Evolutionary conservation across 768 basidiomycete species (phyloP).

Genomic region (Boletus reticuloceps): DNA sequence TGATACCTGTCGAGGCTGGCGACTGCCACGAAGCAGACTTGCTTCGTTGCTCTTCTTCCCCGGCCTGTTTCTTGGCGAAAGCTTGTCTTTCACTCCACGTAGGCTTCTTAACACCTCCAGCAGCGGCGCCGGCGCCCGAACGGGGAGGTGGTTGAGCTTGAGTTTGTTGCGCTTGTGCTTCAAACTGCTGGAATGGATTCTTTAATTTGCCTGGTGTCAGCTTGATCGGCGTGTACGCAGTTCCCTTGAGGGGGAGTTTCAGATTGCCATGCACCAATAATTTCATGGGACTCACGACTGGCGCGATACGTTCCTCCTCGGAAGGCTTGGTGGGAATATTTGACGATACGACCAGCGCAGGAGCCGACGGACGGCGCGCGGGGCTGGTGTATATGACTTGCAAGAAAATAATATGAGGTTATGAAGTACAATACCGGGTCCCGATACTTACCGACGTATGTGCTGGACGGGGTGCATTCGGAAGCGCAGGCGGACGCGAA

Average conservation of each 20-base stretch:
- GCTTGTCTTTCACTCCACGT: conserved; percentile 96
- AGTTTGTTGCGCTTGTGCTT: conserved; percentile 40
- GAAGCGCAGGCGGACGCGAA: conserved; percentile 47
- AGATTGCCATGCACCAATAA: background rate
- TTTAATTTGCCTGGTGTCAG: conserved; percentile 85
- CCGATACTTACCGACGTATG: conserved; percentile 34
- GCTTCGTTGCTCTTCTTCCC: conserved; percentile 72
- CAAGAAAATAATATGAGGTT: background rate
- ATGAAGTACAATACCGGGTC: background rate
- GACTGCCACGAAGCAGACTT: conserved; percentile 50
- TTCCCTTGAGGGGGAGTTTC: conserved; percentile 43
- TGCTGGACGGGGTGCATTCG: conserved; percentile 41
- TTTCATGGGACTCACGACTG: conserved; percentile 44
- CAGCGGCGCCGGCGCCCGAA: conserved; percentile 8
- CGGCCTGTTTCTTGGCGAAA: conserved; percentile 80
- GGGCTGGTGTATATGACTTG: conserved; percentile 23
- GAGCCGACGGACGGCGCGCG: conserved; percentile 30
- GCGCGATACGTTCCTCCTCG: conserved; percentile 80
- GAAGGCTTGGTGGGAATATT: conserved; percentile 60
- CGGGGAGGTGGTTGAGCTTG: conserved; percentile 27
- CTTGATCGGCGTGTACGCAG: conserved; percentile 85
- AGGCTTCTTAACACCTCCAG: conserved; percentile 63
- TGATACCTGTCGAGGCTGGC: conserved; percentile 32
- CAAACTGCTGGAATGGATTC: conserved; percentile 73
- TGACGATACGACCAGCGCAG: conserved; percentile 43